Percentiles rank a stretch among this genome's conserved stretches.
phyloP scores from a whole-genome alignment of 768 basidiomycete genomes.

The Mycena belliarum region DNA sequence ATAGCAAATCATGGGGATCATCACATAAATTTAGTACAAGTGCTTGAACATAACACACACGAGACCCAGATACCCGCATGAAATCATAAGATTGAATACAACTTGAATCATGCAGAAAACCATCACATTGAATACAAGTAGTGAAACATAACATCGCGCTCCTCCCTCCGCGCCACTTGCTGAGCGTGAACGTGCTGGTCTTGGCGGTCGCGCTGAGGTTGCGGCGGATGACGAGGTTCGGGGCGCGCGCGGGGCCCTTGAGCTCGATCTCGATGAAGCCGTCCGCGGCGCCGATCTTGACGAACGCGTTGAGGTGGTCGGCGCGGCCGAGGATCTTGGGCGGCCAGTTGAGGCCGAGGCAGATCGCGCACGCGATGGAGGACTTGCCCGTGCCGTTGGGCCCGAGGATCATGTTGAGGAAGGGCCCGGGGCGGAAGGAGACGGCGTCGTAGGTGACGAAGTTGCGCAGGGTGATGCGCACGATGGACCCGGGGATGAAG shows the following conservation, averaged over 20 bases:
- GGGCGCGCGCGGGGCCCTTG: constrained; percentile 67
- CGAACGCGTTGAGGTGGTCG: constrained; percentile 73
- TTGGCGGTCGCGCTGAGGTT: constrained; percentile 59
- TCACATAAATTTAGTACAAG: too few relatives aligned
- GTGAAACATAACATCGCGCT: too few relatives aligned
- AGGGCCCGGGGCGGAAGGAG: constrained; percentile 87
- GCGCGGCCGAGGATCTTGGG: constrained; percentile 85
- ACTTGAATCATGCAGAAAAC: too few relatives aligned
- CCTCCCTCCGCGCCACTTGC: constrained; percentile 64
- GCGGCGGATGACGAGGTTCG: constrained; percentile 81
- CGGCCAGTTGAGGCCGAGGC: constrained; percentile 63
- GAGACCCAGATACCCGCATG: too few relatives aligned
- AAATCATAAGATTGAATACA: too few relatives aligned
- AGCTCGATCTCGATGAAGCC: constrained; percentile 92
- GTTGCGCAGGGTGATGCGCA: constrained; percentile 82
- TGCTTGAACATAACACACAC: too few relatives aligned
- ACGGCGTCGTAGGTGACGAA: constrained; percentile 96
- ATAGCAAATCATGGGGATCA: too few relatives aligned
- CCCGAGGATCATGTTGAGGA: constrained; percentile 95
- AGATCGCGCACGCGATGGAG: constrained; percentile 92
- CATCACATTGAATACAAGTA: too few relatives aligned
- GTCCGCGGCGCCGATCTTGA: constrained; percentile 71
- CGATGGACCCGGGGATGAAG: constrained; percentile 75
- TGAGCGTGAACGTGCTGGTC: constrained; percentile 67
- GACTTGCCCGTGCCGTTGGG: constrained; percentile 97